phyloP scores from a whole-genome alignment of 2,329 filamentous ascomycete species.

The Xylariaceae sp. region DNA sequence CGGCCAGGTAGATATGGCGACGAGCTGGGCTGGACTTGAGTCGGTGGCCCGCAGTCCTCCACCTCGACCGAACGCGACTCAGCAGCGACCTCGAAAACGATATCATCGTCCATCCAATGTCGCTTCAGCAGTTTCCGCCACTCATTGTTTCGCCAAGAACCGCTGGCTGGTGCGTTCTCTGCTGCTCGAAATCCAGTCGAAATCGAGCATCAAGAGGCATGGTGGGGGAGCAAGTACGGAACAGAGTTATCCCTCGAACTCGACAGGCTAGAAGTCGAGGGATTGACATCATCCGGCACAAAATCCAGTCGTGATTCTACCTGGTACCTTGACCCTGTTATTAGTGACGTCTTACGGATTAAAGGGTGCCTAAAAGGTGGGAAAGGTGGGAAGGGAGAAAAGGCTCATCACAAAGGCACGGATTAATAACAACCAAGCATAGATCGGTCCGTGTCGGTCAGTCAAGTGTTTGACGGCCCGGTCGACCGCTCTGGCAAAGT shows the following conservation, averaged over 20 bases:
- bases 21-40: slow-evolving; percentile 12
- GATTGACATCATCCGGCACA: not conserved
- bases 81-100: slow-evolving; percentile 13
- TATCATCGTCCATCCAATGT: slow-evolving; percentile 14
- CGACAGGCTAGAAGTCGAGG: not conserved
- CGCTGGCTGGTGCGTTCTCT: not conserved
- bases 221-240: not conserved
- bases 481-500: too few relatives aligned
- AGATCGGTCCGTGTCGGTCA: not conserved
- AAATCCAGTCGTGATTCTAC: too few relatives aligned
- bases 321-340: too few relatives aligned
- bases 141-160: slow-evolving; percentile 2
- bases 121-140: slow-evolving; percentile 10
- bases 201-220: not conserved
- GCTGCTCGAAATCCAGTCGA: not conserved
- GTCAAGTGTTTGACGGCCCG: not conserved
- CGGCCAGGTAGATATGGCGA: slow-evolving; percentile 10
- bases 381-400: too few relatives aligned
- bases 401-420: not conserved
- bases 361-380: not conserved
- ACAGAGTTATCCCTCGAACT: not conserved
- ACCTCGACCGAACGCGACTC: slow-evolving; percentile 8
- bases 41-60: slow-evolving; percentile 2
- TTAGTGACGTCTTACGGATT: not conserved
- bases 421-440: not conserved